phyloP scores from a whole-genome alignment of 345 rosid genomes.

The Dipteronia dyeriana region DNA sequence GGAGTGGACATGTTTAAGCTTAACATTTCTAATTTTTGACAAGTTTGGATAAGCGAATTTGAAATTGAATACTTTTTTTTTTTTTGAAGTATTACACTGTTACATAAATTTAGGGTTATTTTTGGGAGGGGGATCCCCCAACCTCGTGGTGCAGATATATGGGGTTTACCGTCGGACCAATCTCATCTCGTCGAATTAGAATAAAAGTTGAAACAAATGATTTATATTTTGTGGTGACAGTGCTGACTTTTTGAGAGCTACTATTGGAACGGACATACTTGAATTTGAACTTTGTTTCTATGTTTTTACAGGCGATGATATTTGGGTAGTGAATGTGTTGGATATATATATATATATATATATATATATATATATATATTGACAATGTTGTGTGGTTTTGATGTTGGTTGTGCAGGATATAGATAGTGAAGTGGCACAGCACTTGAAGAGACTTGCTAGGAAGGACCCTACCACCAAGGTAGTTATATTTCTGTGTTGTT shows the following conservation, averaged over 20 bases:
- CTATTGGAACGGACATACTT: not conserved
- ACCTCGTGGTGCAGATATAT: too few relatives aligned
- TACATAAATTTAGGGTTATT: too few relatives aligned
- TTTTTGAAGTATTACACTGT: too few relatives aligned
- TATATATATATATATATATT: not conserved
- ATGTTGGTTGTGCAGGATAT: conserved; percentile 51
- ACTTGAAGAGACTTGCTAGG: conserved; percentile 82
- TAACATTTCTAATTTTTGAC: not conserved
- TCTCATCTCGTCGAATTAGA: not conserved
- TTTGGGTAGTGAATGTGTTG: conserved; percentile 4
- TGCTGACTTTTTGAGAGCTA: not conserved
- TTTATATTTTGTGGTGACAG: not conserved
- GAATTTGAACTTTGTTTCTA: not conserved
- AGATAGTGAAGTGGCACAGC: conserved; percentile 80
- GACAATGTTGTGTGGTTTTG: not conserved
- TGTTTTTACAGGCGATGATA: not conserved
- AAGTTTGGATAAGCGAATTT: not conserved
- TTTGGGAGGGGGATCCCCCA: too few relatives aligned
- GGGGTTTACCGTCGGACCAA: too few relatives aligned
- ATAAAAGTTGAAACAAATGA: not conserved
- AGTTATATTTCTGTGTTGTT: not conserved
- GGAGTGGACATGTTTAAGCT: not conserved
- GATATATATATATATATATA: not conserved
- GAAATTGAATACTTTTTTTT: not conserved
- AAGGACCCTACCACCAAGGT: conserved; percentile 97